Percentiles rank a stretch among this genome's conserved stretches.
These are phyloP conservation scores for Alternaria arborescens DNA, from an alignment of 2,329 filamentous ascomycete species.

Conservation along the genomic window DNA sequence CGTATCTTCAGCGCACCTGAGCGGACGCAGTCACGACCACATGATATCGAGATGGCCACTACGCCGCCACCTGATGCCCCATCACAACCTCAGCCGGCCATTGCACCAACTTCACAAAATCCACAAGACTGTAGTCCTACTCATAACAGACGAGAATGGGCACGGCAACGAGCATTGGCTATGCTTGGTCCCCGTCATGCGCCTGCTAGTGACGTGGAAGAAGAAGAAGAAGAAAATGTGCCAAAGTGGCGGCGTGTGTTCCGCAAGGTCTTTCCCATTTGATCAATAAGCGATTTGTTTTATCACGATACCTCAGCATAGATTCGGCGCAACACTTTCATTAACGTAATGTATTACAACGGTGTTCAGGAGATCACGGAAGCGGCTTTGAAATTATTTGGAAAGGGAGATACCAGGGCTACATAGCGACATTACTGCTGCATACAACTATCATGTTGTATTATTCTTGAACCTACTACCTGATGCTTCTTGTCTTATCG, in stretches of 20 bases:
- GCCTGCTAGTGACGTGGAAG: constrained; percentile 34
- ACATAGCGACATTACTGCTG: not conserved
- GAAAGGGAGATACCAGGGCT: constrained; percentile 1
- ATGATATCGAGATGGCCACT: constrained; percentile 45
- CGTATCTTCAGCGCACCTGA: constrained; percentile 46
- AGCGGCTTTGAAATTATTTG: not conserved
- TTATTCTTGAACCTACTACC: not conserved
- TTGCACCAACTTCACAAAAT: constrained; percentile 1
- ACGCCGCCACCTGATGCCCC: constrained; percentile 1
- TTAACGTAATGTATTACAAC: not conserved
- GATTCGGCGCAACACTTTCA: constrained; percentile 8
- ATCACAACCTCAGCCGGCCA: not conserved
- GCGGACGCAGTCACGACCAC: constrained; percentile 24
- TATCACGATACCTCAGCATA: constrained; percentile 7
- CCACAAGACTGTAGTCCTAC: constrained; percentile 24
- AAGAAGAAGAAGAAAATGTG: constrained; percentile 31
- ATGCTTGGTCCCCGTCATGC: constrained; percentile 50
- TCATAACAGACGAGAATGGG: constrained; percentile 55
- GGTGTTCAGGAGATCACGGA: not conserved
- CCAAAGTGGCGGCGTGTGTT: constrained; percentile 42
- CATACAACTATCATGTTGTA: not conserved
- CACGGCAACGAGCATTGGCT: constrained; percentile 55
- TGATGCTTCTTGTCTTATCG: not conserved
- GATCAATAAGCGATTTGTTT: constrained; percentile 18
- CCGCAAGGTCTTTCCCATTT: constrained; percentile 47